Base-by-base conservation (phyloP, 495 filamentous ascomycete genomes). In the Umbilicaria muhlenbergii region DNA sequence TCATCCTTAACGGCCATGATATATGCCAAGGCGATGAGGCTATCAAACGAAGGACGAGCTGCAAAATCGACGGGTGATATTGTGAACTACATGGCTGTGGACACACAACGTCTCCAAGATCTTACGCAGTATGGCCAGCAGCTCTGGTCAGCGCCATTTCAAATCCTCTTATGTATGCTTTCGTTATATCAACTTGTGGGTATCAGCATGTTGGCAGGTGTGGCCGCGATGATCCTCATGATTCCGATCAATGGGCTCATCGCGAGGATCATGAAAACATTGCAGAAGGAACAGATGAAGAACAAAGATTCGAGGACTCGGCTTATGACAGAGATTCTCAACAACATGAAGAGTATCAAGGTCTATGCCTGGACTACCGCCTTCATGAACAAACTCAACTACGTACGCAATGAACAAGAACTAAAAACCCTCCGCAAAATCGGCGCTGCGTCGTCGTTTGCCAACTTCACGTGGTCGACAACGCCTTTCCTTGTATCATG, bases 321-420 rank as follows among this genome's bases (percentile, higher is more conserved):
- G 32, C 60, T 99, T 42, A 93, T 95, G 72, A 91, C 92, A 5
- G 92, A 99, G 65, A 96, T 99, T 47, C 65, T 96, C 54, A 96
- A 96, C 70, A 95, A 95, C 59, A 95, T 96, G 77, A 96, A 96
- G 67, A 89, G 83, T 58, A 96, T 96, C 66, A 96, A 99, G 63
- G 75, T 99, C 18, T 99, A 95, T 64, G 92, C 88, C 36, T 99
- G 92, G 92, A 85, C 87, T 34, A 79, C 76, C 18, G 86, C 92
- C 17, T 99, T 96, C 62, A 94, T 94, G 79, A 88, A 85, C 58
- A 95, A 93, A 61, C 75, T 99, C 34, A 94, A 83, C 60, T 80
- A 82, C 61, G 84, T 99, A 47, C 74, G 92, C 58, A 96, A 96
- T 63, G 89, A 98, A 49, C 74, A 83, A 54, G 92, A 99, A 63